Conservation (phyloP, 257 asterid genomes). For the Plectranthus barbatus region DNA sequence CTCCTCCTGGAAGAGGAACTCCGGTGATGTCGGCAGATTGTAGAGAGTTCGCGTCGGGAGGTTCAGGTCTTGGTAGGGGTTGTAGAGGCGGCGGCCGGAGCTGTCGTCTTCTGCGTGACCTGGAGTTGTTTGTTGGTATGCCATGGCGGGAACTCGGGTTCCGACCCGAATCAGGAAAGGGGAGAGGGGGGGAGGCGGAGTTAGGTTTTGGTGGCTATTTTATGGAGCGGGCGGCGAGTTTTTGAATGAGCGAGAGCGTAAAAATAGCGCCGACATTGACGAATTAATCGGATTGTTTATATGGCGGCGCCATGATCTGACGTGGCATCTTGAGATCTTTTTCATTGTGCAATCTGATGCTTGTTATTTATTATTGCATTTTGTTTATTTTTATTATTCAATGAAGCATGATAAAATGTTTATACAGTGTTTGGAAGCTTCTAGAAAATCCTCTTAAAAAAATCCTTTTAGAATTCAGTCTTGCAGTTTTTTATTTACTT, state of each 20-base stretch:
- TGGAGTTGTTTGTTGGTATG: conserved; percentile 52
- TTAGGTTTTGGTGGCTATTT: conserved; percentile 5
- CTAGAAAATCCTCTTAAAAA: no score
- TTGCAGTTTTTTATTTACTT: no score
- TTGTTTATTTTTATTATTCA: no score
- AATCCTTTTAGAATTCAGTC: no score
- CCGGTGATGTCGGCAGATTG: conserved; percentile 74
- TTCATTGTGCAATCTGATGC: background rate
- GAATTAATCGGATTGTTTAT: background rate
- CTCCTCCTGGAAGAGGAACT: conserved; percentile 73
- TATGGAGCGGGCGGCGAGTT: background rate
- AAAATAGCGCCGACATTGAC: background rate
- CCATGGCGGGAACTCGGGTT: conserved; percentile 39
- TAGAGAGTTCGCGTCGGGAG: conserved; percentile 48
- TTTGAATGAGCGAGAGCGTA: background rate
- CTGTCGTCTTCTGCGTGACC: conserved; percentile 26
- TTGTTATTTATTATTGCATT: no score
- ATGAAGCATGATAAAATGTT: no score
- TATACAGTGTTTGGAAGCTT: no score
- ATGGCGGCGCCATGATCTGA: background rate
- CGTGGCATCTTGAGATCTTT: conserved; percentile 4
- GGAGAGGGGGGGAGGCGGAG: background rate
- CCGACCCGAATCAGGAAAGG: background rate
- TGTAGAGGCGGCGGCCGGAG: conserved; percentile 58
- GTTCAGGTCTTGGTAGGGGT: conserved; percentile 66